Percentiles rank a stretch among this genome's conserved stretches.
phyloP scores from a whole-genome alignment of 805 yeast species.

The Metschnikowia borealis region DNA sequence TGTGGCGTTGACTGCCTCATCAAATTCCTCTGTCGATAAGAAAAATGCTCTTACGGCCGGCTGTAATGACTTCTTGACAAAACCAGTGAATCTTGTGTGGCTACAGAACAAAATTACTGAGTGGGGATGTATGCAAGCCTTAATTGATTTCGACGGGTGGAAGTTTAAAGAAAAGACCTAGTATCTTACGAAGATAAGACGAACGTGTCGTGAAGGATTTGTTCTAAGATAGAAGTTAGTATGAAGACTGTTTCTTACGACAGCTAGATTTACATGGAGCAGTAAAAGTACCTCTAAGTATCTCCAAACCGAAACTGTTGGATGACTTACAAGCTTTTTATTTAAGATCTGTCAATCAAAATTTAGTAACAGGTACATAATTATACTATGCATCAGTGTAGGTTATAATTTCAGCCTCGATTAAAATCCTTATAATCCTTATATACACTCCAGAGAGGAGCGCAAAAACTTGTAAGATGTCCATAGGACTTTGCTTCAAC shows the following conservation, averaged over 20 bases:
- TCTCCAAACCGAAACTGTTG: background rate
- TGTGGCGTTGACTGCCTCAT: conserved; percentile 93
- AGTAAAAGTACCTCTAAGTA: background rate
- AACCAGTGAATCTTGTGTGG: conserved; percentile 95
- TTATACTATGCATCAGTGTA: background rate
- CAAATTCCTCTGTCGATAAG: conserved; percentile 72
- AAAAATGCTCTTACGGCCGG: conserved; percentile 94
- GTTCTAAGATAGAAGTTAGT: background rate
- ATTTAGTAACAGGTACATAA: background rate
- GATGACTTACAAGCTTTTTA: background rate
- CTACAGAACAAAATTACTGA: conserved; percentile 87
- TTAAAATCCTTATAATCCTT: background rate
- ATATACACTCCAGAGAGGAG: conserved; percentile 1
- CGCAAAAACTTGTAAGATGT: conserved; percentile 1
- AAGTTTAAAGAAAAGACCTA: conserved; percentile 9
- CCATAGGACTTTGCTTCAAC: background rate
- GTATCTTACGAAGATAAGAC: background rate
- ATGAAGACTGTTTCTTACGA: background rate
- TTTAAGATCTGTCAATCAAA: background rate
- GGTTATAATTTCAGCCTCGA: background rate
- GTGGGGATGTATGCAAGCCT: conserved; percentile 99
- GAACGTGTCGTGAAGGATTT: background rate
- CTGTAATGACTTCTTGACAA: conserved; percentile 92
- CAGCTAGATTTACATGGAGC: background rate
- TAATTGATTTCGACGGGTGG: conserved; percentile 95